A percentile compares a stretch with the other conserved stretches of the same genome.
phyloP scores from a whole-genome alignment of 371 early-diverging fungal species.

The Entomophthora muscae region DNA sequence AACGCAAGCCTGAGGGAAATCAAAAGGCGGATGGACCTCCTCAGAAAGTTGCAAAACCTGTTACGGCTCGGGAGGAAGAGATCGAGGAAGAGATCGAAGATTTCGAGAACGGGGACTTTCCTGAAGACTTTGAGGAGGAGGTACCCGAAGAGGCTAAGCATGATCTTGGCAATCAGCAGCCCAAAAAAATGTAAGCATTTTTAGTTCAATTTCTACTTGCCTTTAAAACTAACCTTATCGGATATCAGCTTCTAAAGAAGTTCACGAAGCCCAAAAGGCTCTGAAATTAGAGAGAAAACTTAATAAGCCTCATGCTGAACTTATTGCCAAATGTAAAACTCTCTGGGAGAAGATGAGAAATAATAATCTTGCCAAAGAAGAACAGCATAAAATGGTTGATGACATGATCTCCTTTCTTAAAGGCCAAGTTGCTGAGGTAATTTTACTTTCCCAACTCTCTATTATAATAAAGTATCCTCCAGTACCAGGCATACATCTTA shows the following conservation, averaged over 20 bases:
- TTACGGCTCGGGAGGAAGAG: not conserved
- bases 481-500: no score
- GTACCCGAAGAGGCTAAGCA: not conserved
- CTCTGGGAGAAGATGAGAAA: conserved; percentile 77
- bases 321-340: conserved; percentile 55
- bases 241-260: conserved; percentile 2
- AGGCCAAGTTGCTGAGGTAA: conserved; percentile 67
- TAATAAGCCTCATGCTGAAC: conserved; percentile 44
- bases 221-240: not conserved
- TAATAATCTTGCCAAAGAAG: conserved; percentile 40
- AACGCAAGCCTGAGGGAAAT: no score
- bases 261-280: conserved; percentile 7
- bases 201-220: not conserved
- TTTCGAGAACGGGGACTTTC: no score
- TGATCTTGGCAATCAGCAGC: not conserved
- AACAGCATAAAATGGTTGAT: conserved; percentile 44
- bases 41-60: not conserved
- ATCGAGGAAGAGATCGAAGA: not conserved
- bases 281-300: conserved; percentile 31
- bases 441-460: no score
- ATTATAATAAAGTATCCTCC: no score
- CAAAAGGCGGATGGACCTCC: no score
- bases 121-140: no score
- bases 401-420: conserved; percentile 61
- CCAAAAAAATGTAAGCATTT: not conserved